A percentile compares a stretch with the other conserved stretches of the same genome.
Evolutionary conservation across 192 early-diverging fungal genomes (phyloP).

Genomic region (Coemansia sp.): DNA sequence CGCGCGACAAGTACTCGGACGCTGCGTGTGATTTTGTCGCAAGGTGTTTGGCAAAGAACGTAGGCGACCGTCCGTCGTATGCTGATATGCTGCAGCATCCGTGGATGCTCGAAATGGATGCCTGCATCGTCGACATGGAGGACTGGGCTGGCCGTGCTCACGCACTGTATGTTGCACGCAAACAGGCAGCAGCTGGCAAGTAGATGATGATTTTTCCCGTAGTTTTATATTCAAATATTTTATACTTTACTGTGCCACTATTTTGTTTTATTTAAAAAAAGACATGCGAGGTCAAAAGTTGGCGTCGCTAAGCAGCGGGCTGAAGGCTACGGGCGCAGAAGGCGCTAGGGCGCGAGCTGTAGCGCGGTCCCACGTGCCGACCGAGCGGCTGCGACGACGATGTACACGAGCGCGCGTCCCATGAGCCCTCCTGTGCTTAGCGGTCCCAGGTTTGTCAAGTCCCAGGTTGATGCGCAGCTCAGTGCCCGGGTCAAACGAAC

Average conservation of each 20-base stretch:
- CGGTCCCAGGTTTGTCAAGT: constrained; percentile 10
- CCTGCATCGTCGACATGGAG: constrained; percentile 74
- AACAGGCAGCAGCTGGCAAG: neutral
- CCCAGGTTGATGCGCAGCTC: constrained; percentile 35
- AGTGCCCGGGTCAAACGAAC: constrained; percentile 18
- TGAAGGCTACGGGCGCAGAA: too few species aligned
- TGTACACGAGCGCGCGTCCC: constrained; percentile 7
- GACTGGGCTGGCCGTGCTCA: constrained; percentile 71
- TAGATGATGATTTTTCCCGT: too few species aligned
- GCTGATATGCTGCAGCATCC: constrained; percentile 71
- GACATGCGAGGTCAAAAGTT: neutral
- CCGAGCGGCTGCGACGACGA: constrained; percentile 32
- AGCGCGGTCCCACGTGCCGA: constrained; percentile 23
- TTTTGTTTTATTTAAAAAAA: too few species aligned
- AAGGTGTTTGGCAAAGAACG: constrained; percentile 71
- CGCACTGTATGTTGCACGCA: constrained; percentile 31
- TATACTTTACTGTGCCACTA: too few species aligned
- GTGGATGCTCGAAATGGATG: constrained; percentile 67
- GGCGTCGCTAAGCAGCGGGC: too few species aligned
- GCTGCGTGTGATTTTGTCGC: constrained; percentile 78
- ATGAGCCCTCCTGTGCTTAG: neutral
- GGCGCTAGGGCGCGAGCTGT: neutral
- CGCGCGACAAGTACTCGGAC: constrained; percentile 61
- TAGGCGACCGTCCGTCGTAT: constrained; percentile 71
- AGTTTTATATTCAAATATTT: too few species aligned